Evolutionary conservation across 371 early-diverging fungal genomes (phyloP), one percentile per base, ranked within the genome.

Genomic region (Umbelopsis sp.): DNA sequence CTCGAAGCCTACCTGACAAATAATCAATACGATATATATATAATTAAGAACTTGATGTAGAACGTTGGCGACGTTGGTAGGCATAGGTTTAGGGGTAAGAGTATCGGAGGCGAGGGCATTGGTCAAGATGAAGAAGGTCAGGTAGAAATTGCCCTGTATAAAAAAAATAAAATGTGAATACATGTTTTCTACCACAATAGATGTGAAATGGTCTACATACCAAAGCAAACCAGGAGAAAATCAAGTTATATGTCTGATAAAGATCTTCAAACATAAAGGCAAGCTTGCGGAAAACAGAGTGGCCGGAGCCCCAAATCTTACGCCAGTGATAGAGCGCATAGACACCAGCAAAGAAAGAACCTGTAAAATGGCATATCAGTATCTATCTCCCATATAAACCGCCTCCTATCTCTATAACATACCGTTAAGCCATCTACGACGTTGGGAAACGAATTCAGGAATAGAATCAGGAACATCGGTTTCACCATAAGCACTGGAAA

Each of bases 361-460:
- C 44, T 63, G 45, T 22, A 14, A 35, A 12, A 25, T 18, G 29
- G 10, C 8, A 83, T 82, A 71, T 70, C 80, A 76, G n/a, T 80
- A 72, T 10, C 62, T 20, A 65, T 16, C 35, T 45, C 5, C 1
- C 48, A 14, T 20, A 25, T 35, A 53, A 52, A 29, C 29, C 29
- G 7, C 41, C 41, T 22, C 22, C 22, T 22, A 10, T 41, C 41
- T 10, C 41, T 41, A 41, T n/a, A 22, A 20, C 48, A 45, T 45
- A 11, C 94, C 94, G 77, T 95, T 95, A 64, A 93, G 77, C 96
- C 96, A 95, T 65, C 96, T 87, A 76, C 96, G 90, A 76, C 96
- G 87, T 75, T 96, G 96, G 14, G 91, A 89, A 51, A 95, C 92
- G 52, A 94, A 90, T 69, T 96, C 96, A 32, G 90, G 87, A 32